Evolutionary conservation across 192 early-diverging fungal genomes (phyloP).

Genomic region (Coemansia sp.): DNA sequence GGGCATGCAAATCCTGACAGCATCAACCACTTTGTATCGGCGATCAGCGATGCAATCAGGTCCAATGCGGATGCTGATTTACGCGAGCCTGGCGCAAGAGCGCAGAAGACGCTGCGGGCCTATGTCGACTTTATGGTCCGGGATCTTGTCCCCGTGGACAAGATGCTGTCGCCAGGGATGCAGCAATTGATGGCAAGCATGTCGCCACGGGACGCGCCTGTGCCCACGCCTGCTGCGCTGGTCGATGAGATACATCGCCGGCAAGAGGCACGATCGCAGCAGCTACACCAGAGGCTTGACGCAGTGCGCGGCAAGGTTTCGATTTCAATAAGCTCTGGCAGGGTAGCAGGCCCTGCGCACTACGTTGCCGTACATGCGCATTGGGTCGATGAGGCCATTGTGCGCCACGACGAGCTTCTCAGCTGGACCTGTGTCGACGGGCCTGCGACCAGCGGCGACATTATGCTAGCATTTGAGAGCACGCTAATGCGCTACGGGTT

Average conservation of each 20-base stretch:
- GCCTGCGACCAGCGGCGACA: constrained; percentile 41
- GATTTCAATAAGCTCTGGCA: constrained; percentile 39
- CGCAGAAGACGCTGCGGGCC: constrained; percentile 29
- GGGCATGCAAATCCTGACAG: constrained; percentile 18
- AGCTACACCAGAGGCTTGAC: constrained; percentile 25
- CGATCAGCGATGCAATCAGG: constrained; percentile 42
- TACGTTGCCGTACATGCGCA: constrained; percentile 42
- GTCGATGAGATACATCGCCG: constrained; percentile 29
- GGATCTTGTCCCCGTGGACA: constrained; percentile 38
- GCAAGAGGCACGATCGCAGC: constrained; percentile 9
- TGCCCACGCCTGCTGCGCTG: constrained; percentile 27
- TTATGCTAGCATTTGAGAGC: constrained; percentile 44
- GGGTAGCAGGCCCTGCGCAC: constrained; percentile 17
- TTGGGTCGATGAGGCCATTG: constrained; percentile 34
- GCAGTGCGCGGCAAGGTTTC: constrained; percentile 24
- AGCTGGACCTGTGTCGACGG: constrained; percentile 43
- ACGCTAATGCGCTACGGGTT: constrained; percentile 36
- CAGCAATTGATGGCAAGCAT: constrained; percentile 38
- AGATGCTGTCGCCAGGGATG: constrained; percentile 44
- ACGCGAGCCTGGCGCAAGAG: not conserved
- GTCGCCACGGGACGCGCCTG: constrained; percentile 12
- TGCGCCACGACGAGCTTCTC: constrained; percentile 39
- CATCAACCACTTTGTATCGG: constrained; percentile 33
- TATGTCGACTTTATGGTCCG: constrained; percentile 49
- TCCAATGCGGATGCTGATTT: constrained; percentile 10